Evolutionary conservation across 1,284 basidiomycete genomes (phyloP), one percentile per base, ranked within the genome.

Genomic region (Cryptococcus sp.): DNA sequence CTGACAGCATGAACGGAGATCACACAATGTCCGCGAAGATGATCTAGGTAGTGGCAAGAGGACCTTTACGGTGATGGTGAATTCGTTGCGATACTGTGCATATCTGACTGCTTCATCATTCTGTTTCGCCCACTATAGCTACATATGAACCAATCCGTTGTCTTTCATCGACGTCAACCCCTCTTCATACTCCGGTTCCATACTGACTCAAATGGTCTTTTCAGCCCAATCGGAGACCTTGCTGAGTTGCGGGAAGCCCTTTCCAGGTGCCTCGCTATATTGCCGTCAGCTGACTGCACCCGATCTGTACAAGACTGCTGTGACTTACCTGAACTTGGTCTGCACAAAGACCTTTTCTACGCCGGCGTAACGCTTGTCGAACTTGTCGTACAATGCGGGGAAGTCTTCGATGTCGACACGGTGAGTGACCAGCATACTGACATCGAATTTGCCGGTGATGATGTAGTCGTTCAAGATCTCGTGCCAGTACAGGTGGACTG

Each of bases 401-500:
- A 83, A 75, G 47, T 88, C 87, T 31, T 88, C 86, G 7, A 88
- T 64, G 3, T 82, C 81, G 1, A 88, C 84, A 50, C 87, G 83
- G 70, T 89, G 87, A 3, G 84, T 83, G 54, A 88, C 78, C 68
- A 88, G 82, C 67, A 65, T 64, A 35, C 82, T 84, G 4, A 86
- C 85, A 66, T 89, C 87, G 65, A 90, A 86, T 70, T 87, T 87
- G 27, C 86, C 86, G 0, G 84, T 80, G 53, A 83, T 78, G 70
- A 90, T 69, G 63, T 79, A 79, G 45, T 77, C 74, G 68, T 87
- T 77, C 52, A 89, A 72, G 54, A 89, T 84, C 68, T 88, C 84
- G 54, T 88, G 79, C 87, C 88, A 89, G 78, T 88, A 90, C 53
- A 82, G 81, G 72, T 88, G 87, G 0, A 87, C 86, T 1, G 88